Percentiles rank a stretch among this genome's conserved stretches.
Evolutionary conservation across 202 grass and related monocot genomes (phyloP).

Genomic region (Dendrocalamus latiflorus): DNA sequence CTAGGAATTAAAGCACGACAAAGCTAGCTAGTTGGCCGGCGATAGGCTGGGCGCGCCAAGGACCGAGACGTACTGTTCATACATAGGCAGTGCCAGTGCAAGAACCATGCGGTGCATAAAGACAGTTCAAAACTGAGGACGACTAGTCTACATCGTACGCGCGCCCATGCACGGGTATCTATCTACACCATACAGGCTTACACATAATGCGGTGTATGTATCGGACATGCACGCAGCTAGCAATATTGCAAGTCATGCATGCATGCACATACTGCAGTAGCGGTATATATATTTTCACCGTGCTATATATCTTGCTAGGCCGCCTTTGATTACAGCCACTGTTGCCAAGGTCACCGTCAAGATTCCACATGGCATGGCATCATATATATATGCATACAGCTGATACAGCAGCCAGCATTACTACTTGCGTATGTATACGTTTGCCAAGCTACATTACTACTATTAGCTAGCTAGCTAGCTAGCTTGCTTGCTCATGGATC

Average conservation of each 20-base stretch:
- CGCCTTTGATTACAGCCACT: background rate
- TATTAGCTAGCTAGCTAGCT: too few relatives aligned
- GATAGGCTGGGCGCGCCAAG: background rate
- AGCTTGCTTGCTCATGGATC: background rate
- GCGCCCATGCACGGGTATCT: background rate
- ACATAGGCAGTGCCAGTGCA: background rate
- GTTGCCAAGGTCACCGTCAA: conserved; percentile 2
- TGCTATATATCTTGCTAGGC: too few relatives aligned
- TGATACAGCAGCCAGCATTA: background rate
- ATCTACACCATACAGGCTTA: background rate
- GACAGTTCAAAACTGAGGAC: background rate
- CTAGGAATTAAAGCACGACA: background rate
- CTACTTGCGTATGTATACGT: background rate
- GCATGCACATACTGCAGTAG: background rate
- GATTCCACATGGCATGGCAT: background rate
- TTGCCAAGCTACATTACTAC: background rate
- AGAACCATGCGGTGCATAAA: background rate
- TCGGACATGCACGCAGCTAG: background rate
- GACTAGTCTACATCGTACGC: conserved; percentile 23
- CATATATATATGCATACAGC: background rate
- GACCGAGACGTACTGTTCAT: conserved; percentile 19
- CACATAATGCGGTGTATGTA: too few relatives aligned
- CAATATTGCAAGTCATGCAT: background rate
- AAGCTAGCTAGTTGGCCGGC: background rate
- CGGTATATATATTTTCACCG: too few relatives aligned